Conservation (phyloP, 1,284 basidiomycete genomes). For the Gomphus bonarii region DNA sequence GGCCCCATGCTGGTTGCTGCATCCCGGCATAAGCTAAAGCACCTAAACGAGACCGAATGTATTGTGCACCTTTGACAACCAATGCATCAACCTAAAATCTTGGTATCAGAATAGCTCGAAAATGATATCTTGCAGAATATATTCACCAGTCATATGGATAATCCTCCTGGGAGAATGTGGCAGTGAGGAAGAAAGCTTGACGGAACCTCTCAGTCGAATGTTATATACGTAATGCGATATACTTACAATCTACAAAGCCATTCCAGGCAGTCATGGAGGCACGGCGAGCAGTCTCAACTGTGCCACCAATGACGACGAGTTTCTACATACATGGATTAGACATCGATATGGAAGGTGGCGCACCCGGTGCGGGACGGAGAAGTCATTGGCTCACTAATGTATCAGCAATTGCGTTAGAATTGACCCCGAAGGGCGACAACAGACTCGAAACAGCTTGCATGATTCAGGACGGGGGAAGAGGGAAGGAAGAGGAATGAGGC, state of each 20-base stretch:
- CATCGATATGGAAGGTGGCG: background rate
- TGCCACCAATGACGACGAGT: slow-evolving; percentile 71
- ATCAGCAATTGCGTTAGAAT: slow-evolving; percentile 16
- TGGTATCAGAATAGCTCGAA: slow-evolving; percentile 11
- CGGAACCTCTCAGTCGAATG: background rate
- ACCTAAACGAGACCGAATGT: slow-evolving; percentile 8
- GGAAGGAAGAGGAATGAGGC: slow-evolving; percentile 14
- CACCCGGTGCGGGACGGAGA: background rate
- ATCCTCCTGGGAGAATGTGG: slow-evolving; percentile 77
- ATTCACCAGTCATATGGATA: slow-evolving; percentile 74
- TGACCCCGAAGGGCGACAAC: slow-evolving; percentile 17
- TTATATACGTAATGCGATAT: background rate
- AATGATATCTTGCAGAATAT: slow-evolving; percentile 3
- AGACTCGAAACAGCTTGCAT: slow-evolving; percentile 17
- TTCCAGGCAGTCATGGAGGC: slow-evolving; percentile 75
- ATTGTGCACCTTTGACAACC: slow-evolving; percentile 62
- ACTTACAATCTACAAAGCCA: slow-evolving; percentile 74
- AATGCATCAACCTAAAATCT: slow-evolving; percentile 69
- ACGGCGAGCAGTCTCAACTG: slow-evolving; percentile 64
- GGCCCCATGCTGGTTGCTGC: slow-evolving; percentile 77
- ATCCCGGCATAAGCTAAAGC: slow-evolving; percentile 14
- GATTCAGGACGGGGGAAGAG: slow-evolving; percentile 3
- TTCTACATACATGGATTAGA: slow-evolving; percentile 33
- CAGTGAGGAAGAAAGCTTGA: slow-evolving; percentile 75
- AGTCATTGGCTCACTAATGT: slow-evolving; percentile 15